A percentile compares a stretch with the other conserved stretches of the same genome.
phyloP scores from a whole-genome alignment of 1,284 basidiomycete genomes.

The Naganishia albida region DNA sequence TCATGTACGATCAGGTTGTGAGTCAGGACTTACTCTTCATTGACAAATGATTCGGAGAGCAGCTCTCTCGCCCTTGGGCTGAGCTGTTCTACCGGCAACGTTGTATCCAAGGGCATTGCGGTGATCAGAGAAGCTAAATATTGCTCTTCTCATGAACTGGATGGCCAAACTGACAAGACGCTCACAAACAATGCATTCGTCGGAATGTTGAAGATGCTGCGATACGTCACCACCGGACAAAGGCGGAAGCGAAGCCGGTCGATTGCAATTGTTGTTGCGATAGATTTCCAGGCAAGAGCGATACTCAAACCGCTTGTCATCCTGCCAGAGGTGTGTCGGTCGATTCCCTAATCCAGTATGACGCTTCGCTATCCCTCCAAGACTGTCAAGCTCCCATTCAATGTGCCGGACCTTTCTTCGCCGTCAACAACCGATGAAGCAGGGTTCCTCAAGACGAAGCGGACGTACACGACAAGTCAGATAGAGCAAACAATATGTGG shows the following conservation, averaged over 20 bases:
- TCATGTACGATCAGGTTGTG: not conserved
- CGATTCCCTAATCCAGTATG: conserved; percentile 2
- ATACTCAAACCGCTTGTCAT: not conserved
- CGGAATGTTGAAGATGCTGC: not conserved
- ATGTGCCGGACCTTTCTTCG: conserved; percentile 11
- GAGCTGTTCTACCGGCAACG: conserved; percentile 17
- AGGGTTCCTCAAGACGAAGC: conserved; percentile 6
- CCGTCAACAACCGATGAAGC: not conserved
- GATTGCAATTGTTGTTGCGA: not conserved
- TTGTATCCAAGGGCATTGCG: conserved; percentile 12
- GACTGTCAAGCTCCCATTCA: conserved; percentile 28
- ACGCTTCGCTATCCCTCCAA: conserved; percentile 20
- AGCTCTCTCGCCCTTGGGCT: conserved; percentile 34
- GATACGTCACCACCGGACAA: not conserved
- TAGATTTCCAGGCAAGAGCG: not conserved
- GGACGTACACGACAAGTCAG: conserved; percentile 27
- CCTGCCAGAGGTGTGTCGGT: not conserved
- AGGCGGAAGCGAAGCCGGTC: conserved; percentile 1
- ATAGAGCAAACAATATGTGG: conserved; percentile 33
- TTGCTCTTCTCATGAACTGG: not conserved
- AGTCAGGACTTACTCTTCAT: conserved; percentile 62
- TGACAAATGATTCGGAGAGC: conserved; percentile 63
- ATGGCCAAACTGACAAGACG: not conserved
- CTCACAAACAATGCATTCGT: not conserved
- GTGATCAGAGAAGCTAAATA: too few species aligned